Percentiles rank a stretch among this genome's conserved stretches.
Conservation (phyloP, 139 green algal species). For the Volvox africanus region DNA sequence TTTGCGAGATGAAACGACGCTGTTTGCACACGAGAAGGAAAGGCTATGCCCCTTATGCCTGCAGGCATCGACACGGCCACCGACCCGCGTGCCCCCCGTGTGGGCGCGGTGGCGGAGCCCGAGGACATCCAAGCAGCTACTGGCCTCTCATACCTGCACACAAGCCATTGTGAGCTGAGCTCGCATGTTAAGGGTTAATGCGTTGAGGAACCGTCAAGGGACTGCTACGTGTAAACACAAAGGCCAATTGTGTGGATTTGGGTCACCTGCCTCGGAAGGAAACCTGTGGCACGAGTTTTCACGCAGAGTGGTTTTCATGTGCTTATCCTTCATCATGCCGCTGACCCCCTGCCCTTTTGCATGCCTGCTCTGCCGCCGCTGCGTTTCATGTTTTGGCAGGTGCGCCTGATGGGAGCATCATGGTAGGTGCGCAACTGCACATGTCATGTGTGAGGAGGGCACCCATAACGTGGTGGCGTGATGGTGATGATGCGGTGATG, state of each 20-base stretch:
- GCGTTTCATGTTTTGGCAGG: neutral
- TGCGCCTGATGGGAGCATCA: slow-evolving; percentile 60
- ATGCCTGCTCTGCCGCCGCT: neutral
- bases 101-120: slow-evolving; percentile 73
- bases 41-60: neutral
- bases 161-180: slow-evolving; percentile 38
- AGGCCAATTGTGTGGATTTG: neutral
- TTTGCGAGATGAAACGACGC: too few species aligned
- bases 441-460: too few species aligned
- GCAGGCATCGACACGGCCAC: slow-evolving; percentile 72
- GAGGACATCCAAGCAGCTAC: slow-evolving; percentile 63
- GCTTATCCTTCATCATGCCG: too few species aligned
- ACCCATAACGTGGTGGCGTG: too few species aligned
- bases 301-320: too few species aligned
- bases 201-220: neutral
- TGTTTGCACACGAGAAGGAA: too few species aligned
- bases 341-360: neutral
- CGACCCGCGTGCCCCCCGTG: slow-evolving; percentile 67
- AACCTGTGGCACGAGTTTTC: too few species aligned
- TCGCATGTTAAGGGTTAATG: neutral
- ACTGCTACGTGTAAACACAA: neutral
- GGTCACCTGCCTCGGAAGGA: too few species aligned
- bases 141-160: slow-evolving; percentile 78
- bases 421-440: slow-evolving; percentile 61
- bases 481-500: too few species aligned